Evolutionary conservation across 2,329 filamentous ascomycete species (phyloP).

Genomic region (Monosporascus cannonballus): DNA sequence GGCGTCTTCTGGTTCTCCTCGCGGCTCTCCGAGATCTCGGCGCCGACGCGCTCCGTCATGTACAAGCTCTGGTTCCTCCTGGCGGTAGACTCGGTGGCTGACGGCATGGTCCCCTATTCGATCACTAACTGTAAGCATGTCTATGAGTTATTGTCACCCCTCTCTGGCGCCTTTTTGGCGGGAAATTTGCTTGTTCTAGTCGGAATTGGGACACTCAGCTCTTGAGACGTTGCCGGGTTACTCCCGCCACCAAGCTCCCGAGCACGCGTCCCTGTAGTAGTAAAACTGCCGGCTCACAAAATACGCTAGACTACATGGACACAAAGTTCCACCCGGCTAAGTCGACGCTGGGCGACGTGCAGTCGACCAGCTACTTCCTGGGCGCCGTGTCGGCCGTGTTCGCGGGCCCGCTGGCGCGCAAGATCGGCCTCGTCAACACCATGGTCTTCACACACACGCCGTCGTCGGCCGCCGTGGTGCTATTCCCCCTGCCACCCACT

Average conservation of each 20-base stretch:
- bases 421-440: conserved; percentile 57
- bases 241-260: no score
- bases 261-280: no score
- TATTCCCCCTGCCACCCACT: conserved; percentile 50
- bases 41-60: conserved; percentile 51
- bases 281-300: no score
- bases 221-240: no score
- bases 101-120: conserved; percentile 57
- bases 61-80: conserved; percentile 61
- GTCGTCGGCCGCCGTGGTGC: conserved; percentile 52
- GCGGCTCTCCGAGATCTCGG: conserved; percentile 50
- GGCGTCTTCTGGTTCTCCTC: conserved; percentile 21
- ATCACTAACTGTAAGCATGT: conserved; percentile 39
- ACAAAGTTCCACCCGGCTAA: conserved; percentile 49
- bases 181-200: no score
- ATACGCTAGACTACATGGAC: conserved; percentile 41
- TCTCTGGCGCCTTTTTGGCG: no score
- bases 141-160: no score
- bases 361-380: conserved; percentile 48
- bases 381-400: conserved; percentile 48
- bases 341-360: conserved; percentile 53
- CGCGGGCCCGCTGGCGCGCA: conserved; percentile 49
- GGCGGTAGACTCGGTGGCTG: conserved; percentile 57
- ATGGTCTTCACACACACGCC: conserved; percentile 60
- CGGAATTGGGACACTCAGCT: no score